Base-by-base conservation (phyloP, 2,329 filamentous ascomycete species). In the Sarocladium brachiariae region DNA sequence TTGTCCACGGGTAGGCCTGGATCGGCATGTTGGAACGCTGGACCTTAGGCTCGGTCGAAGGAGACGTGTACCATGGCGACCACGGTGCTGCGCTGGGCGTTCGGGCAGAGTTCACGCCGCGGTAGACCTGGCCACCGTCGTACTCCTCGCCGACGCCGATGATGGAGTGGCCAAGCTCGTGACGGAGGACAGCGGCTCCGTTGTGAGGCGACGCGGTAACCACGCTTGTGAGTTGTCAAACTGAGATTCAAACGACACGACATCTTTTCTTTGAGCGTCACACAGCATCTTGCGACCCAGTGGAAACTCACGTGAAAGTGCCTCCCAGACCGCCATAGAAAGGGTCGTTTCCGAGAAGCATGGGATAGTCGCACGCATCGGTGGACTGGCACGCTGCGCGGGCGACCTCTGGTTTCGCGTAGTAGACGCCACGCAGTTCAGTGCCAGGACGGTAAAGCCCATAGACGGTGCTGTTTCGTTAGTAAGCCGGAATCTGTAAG, bases 121-220 rank as follows among this genome's bases (percentile, higher is more conserved):
- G 51, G 41, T 63, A 63, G 13, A 59, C 54, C 2, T 52, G 35
- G 2, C 60, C 61, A 2, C 61, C 61, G 48, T 63, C 61, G 38
- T 63, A 63, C 39, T 63, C 61, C 47, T 63, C 61, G 13, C 61
- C 61, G 5, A 63, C 60, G 21, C 60, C 60, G 38, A 83, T 63
- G 25, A 63, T 62, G 16, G 61, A 63, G 35, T 63, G 61, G n/a
- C 61, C 61, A 10, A 63, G 55, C 53, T 63, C 61, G 39, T 63
- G 61, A 37, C 61, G 61, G 19, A 63, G 55, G 21, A 63, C 56
- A 1, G 57, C 61, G 2, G 61, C 58, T 6, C 61, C 61, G 30
- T 60, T 63, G 37, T 50, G 52, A 10, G 57, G 57, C 7, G 61
- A 63, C 9, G 61, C 53, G 1, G 61, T 63, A 6, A 58, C 55